Evolutionary conservation across 805 yeast genomes (phyloP), one percentile per base, ranked within the genome.

Genomic region (Candida boidinii): DNA sequence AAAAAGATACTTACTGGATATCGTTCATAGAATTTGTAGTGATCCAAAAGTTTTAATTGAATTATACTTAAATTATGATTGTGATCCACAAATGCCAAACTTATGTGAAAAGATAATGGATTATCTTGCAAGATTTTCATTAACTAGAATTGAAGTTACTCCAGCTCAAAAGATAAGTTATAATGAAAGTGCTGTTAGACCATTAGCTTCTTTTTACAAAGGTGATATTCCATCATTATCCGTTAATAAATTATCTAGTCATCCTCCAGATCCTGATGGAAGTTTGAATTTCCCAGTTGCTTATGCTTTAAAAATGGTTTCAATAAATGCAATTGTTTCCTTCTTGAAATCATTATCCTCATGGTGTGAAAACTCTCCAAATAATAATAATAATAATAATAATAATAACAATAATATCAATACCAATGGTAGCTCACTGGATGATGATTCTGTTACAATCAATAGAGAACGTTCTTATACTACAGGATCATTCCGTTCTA

Each of bases 21-120:
- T 90, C n/a, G 68, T 94, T 17, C 82, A 83, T 46, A 69, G 94
- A 43, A 58, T 92, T 24, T 81, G 94, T 51, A 76, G 76, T 42
- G 95, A 90, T 58, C 94, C 97, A 28, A 70, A 94, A 39, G 79
- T 94, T 14, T 62, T 94, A 40, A 85, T 94, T 37, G 99, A 92
- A 59, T 76, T 92, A 38, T 92, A 90, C 52, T 68, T 92, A 48
- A 92, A 92, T 57, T 94, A 92, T 55, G 99, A 92, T 56, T 92
- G 99, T 64, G 95, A 87, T 53, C 63, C 76, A 21, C 59, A 72
- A 2, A 72, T 79, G 68, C 82, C 92, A 24, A 92, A 92, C 53
- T 66, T 88, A 31, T 85, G 88, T 57, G 98, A 92, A 57, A 67
- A 76, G 31, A 65, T 87, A 27, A 74, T 87, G 33, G 88, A 86